Evolutionary conservation across 169 alveolate genomes (phyloP).

Genomic region (Plasmodium fragile): DNA sequence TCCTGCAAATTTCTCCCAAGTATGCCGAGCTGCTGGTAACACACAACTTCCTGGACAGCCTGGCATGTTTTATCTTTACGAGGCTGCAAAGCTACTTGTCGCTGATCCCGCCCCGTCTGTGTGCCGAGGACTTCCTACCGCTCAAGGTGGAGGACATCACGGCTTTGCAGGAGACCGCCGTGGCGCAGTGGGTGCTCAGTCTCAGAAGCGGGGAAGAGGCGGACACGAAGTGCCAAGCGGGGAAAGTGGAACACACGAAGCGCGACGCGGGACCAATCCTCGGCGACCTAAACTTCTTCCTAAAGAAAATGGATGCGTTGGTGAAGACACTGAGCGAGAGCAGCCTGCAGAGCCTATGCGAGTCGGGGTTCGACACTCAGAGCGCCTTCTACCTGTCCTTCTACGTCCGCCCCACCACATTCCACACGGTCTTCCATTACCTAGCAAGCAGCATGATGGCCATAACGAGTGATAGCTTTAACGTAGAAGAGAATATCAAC

Average conservation of each 20-base stretch:
- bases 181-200: constrained; percentile 30
- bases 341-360: constrained; percentile 29
- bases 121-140: constrained; percentile 33
- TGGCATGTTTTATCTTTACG: constrained; percentile 37
- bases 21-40: constrained; percentile 8
- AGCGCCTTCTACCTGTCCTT: constrained; percentile 62
- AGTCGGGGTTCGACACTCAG: constrained; percentile 51
- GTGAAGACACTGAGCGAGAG: constrained; percentile 16
- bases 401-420: constrained; percentile 22
- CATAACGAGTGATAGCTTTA: constrained; percentile 20
- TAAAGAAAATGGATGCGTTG: constrained; percentile 54
- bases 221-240: background rate
- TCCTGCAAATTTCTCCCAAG: constrained; percentile 17
- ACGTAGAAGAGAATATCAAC: constrained; percentile 36
- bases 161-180: constrained; percentile 65
- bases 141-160: constrained; percentile 55
- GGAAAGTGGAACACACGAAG: background rate
- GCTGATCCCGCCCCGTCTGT: constrained; percentile 39
- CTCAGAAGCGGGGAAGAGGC: background rate
- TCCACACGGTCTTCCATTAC: constrained; percentile 38
- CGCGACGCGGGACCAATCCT: background rate
- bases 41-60: constrained; percentile 35
- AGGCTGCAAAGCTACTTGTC: constrained; percentile 40
- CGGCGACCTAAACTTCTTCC: constrained; percentile 9
- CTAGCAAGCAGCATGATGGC: constrained; percentile 47